Evolutionary conservation across 163 green algal species (phyloP), one percentile per base, ranked within the genome.

Genomic region (Scenedesmus sp.): DNA sequence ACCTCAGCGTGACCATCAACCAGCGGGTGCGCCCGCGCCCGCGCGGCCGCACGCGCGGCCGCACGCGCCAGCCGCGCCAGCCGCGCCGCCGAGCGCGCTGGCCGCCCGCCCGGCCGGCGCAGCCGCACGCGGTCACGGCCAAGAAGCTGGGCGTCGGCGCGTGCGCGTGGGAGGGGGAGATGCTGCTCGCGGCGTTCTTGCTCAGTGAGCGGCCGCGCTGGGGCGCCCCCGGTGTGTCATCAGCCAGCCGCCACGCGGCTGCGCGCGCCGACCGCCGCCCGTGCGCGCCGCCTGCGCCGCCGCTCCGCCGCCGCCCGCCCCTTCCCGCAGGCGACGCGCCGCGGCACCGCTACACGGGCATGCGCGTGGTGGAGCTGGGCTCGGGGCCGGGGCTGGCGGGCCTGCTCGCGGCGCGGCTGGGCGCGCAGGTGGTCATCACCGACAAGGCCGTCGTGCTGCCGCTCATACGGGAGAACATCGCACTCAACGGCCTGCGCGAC

Each of bases 341-440:
- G 9, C 65, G 60, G 4, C 79, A 88, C 31, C 57, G 83, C 1
- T 88, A 78, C 58, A 66, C 77, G 10, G 88, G 90, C 20, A 84
- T 82, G 51, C 80, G 80, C 7, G 82, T 83, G 17, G 76, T 96
- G 60, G 92, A 96, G 84, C 83, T 96, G 47, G 92, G 92, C 0
- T 75, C 90, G 10, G 92, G 92, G 11, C 90, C 90, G n/a, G 91
- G 91, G 1, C 84, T 96, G 39, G 92, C 80, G 0, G 92, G 92
- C 2, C 84, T 96, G 63, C 66, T 92, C 14, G 29, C 93, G n/a
- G 90, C 91, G 17, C 83, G 92, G 70, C 82, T 95, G 34, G 91
- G 92, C 0, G 88, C 85, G n/a, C 78, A 90, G 0, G 75, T 77
- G 54, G 71, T 78, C 20, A 79, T 88, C 48, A 91, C 86, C 3